phyloP scores from a whole-genome alignment of 768 basidiomycete species.

The Tephrocybe sp. region DNA sequence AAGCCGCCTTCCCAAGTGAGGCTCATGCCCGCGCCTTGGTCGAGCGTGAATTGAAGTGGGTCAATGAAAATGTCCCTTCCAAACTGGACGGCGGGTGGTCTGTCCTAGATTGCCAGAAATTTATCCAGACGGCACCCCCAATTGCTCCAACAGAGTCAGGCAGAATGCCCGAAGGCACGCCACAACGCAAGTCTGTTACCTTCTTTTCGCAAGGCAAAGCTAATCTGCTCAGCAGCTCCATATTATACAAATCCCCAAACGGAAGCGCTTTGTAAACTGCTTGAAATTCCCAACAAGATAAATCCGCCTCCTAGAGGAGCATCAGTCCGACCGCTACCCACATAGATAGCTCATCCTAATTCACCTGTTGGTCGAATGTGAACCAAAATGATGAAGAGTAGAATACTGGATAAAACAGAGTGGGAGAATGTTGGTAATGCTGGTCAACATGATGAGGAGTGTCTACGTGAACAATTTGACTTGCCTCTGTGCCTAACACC shows the following conservation, averaged over 20 bases:
- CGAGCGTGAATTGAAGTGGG: slow-evolving; percentile 63
- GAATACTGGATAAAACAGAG: too few relatives aligned
- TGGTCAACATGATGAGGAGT: too few relatives aligned
- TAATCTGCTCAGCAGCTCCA: slow-evolving; percentile 45
- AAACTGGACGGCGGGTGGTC: slow-evolving; percentile 33
- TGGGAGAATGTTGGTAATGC: too few relatives aligned
- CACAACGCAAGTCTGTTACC: slow-evolving; percentile 37
- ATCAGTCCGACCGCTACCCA: not conserved
- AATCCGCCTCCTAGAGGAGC: slow-evolving; percentile 20
- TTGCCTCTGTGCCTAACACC: too few relatives aligned
- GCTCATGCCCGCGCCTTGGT: slow-evolving; percentile 54
- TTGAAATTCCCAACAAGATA: slow-evolving; percentile 74
- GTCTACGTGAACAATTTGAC: too few relatives aligned
- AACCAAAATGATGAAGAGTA: too few relatives aligned
- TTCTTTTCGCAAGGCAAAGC: slow-evolving; percentile 24
- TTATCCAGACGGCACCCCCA: slow-evolving; percentile 61
- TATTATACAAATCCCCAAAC: slow-evolving; percentile 91
- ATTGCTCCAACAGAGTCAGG: slow-evolving; percentile 32
- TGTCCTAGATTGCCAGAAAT: slow-evolving; percentile 62
- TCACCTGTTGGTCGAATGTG: too few relatives aligned
- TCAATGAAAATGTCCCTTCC: slow-evolving; percentile 52
- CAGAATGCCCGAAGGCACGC: slow-evolving; percentile 1
- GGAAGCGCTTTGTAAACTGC: slow-evolving; percentile 76
- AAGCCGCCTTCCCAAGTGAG: slow-evolving; percentile 61
- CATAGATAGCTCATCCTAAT: too few relatives aligned